These are phyloP conservation scores for Cutaneotrichosporon cyanovorans DNA, from an alignment of 1,284 basidiomycete genomes.

Conservation along the genomic window DNA sequence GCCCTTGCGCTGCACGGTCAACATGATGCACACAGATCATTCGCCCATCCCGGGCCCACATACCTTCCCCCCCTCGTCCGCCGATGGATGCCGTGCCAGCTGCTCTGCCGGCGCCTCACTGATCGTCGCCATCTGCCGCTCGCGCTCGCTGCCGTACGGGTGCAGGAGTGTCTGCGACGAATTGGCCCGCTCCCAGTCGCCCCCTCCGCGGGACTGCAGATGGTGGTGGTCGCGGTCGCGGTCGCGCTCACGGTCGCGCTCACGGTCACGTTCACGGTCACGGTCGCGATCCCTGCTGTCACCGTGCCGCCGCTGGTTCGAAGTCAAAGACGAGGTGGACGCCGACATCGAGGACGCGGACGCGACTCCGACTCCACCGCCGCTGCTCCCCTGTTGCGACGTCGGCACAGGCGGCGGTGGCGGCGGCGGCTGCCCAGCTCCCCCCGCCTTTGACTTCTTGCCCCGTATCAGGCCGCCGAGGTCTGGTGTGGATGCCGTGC, in stretches of 20 bases:
- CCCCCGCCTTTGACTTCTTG: slow-evolving; percentile 50
- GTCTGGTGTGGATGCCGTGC: slow-evolving; percentile 80
- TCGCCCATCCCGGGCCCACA: too few relatives aligned
- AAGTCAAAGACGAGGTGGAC: background rate
- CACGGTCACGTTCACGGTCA: too few relatives aligned
- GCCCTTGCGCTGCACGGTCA: slow-evolving; percentile 25
- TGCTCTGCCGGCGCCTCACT: slow-evolving; percentile 19
- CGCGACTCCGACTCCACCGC: background rate
- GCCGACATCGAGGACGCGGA: background rate
- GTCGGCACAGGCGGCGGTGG: too few relatives aligned
- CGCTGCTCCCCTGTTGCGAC: background rate
- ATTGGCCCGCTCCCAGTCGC: slow-evolving; percentile 1
- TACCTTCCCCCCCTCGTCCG: slow-evolving; percentile 31
- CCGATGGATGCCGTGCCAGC: slow-evolving; percentile 14
- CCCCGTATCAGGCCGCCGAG: slow-evolving; percentile 65
- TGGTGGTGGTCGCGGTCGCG: too few relatives aligned
- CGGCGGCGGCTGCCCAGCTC: background rate
- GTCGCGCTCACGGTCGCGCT: too few relatives aligned
- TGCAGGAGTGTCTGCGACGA: slow-evolving; percentile 1
- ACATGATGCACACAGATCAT: too few relatives aligned
- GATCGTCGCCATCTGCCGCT: slow-evolving; percentile 25
- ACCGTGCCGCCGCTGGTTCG: too few relatives aligned
- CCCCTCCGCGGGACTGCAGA: background rate
- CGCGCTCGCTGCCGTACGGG: slow-evolving; percentile 4
- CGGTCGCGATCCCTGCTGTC: too few relatives aligned